phyloP scores from a whole-genome alignment of 768 basidiomycete genomes.

The Trametopsis cervina region DNA sequence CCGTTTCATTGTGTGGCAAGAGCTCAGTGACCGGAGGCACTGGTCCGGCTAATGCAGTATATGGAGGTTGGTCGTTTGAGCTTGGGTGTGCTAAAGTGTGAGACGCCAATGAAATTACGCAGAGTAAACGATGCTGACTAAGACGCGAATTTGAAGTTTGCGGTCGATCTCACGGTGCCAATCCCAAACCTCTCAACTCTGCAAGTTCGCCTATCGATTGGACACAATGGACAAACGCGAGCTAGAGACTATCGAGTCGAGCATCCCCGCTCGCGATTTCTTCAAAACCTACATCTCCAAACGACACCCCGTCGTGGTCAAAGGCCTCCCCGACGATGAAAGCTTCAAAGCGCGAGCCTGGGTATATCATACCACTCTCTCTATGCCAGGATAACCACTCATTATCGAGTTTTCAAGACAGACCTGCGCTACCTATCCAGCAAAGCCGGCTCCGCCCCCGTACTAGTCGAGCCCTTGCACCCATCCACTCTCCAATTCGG shows the following conservation, averaged over 20 bases:
- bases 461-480: slow-evolving; percentile 25
- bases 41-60: too few relatives aligned
- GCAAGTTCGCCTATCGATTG: too few relatives aligned
- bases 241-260: slow-evolving; percentile 13
- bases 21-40: too few relatives aligned
- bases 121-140: neutral
- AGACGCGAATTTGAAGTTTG: neutral
- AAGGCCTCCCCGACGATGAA: slow-evolving; percentile 20
- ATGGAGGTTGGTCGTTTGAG: too few relatives aligned
- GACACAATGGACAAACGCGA: too few relatives aligned
- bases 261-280: slow-evolving; percentile 15
- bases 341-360: slow-evolving; percentile 20
- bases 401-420: slow-evolving; percentile 13
- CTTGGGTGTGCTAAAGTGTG: too few relatives aligned
- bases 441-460: slow-evolving; percentile 20
- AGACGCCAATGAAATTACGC: too few relatives aligned
- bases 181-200: too few relatives aligned
- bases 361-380: slow-evolving; percentile 11
- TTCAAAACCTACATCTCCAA: slow-evolving; percentile 20
- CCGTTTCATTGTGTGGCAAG: too few relatives aligned
- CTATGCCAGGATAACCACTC: neutral
- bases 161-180: too few relatives aligned
- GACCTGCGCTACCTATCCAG: slow-evolving; percentile 19
- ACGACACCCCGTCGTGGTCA: slow-evolving; percentile 20
- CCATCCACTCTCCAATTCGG: slow-evolving; percentile 21